Percentiles rank a stretch among this genome's conserved stretches.
Conservation (phyloP, 768 basidiomycete genomes). For the Coprinopsis marcescibilis region DNA sequence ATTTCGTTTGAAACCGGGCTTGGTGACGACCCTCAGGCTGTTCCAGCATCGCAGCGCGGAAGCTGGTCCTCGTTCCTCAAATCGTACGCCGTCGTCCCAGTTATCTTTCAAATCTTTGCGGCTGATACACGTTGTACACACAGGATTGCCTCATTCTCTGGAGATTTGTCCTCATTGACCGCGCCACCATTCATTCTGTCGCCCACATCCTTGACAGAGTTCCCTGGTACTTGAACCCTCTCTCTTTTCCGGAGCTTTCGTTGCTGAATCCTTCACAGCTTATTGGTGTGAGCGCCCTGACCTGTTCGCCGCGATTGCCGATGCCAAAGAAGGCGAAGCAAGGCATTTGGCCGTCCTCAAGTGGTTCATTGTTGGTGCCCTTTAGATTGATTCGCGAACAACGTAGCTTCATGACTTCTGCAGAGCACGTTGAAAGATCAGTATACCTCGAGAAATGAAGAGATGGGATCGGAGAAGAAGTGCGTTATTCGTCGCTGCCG, state of each 20-base stretch:
- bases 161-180: conserved; percentile 80
- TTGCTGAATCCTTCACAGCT: conserved; percentile 37
- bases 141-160: conserved; percentile 82
- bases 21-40: conserved; percentile 38
- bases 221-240: conserved; percentile 57
- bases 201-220: conserved; percentile 87
- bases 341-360: conserved; percentile 69
- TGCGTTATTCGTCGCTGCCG: conserved; percentile 7
- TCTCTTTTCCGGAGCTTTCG: neutral
- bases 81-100: conserved; percentile 47
- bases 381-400: neutral
- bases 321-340: conserved; percentile 67
- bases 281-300: conserved; percentile 97
- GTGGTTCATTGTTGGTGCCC: conserved; percentile 83
- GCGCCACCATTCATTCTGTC: conserved; percentile 91
- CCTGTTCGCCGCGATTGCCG: conserved; percentile 81
- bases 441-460: conserved; percentile 91
- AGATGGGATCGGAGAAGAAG: conserved; percentile 62
- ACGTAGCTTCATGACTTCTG: neutral
- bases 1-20: no score
- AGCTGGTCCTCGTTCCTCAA: conserved; percentile 92
- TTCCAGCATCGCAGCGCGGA: conserved; percentile 76
- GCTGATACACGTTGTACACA: neutral
- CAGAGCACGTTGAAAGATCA: conserved; percentile 92
- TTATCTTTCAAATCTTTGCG: neutral